Base-by-base conservation (phyloP, 768 basidiomycete genomes). In the Tulasnella sp. region DNA sequence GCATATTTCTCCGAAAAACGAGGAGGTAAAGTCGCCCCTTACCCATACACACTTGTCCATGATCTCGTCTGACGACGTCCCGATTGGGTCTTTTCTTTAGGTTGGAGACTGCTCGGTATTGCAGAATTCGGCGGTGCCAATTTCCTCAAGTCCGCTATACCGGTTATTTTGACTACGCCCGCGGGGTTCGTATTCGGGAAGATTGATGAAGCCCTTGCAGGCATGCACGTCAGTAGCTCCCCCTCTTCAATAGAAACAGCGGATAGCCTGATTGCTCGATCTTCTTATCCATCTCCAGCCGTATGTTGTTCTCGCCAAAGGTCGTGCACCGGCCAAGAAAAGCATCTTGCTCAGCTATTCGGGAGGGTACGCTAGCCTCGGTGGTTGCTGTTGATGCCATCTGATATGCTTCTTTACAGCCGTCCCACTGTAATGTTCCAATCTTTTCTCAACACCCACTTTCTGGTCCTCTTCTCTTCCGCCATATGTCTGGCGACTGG, bases 121-220 rank as follows among this genome's bases (percentile, higher is more conserved):
- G 55, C 45, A 29, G 25, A 46, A 3, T 57, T 57, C 32, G 55
- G 55, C n/a, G 46, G 55, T 6, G 11, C 35, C n/a, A 57, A 57
- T 32, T 57, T 46, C 21, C 42, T 57, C 55, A 57, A 57, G 55
- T 45, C 55, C 7, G 55, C 46, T n/a, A n/a, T 57, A 3, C 55
- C 55, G 9, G 55, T 57, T 7, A 14, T 57, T 9, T 37, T 57
- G 4, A 39, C 46, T 11, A 32, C 14, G 8, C 55, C 55, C 4
- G 48, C 35, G 6, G 25, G 3, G 3, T n/a, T 23, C 19, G 12
- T 57, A 6, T 57, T 45, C 29, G 21, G 6, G n/a, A 57, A 46
- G 31, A 57, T 57, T 17, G 55, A 57, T 19, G 25, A 45, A 29
- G 42, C 55, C n/a, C 6, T 57, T 21, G 35, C 34, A 5, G 46